Evolutionary conservation across 2,329 filamentous ascomycete species (phyloP), one percentile per base, ranked within the genome.

Genomic region (Colletotrichum endophyticum): DNA sequence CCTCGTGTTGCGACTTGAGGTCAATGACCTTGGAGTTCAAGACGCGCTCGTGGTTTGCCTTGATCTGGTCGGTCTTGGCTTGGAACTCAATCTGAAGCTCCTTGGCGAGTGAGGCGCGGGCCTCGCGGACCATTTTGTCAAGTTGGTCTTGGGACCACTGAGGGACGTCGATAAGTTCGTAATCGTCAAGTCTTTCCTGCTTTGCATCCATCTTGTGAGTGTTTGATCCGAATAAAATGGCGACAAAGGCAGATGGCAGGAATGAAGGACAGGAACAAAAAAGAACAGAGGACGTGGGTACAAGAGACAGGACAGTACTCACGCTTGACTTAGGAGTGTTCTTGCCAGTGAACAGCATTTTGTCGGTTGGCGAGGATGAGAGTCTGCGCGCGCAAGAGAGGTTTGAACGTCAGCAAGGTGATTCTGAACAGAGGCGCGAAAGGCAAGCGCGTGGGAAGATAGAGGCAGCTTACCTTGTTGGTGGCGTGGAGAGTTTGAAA

Each of bases 51-150:
- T 30, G 28, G 9, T 2, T 9, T 8, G 39, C 39, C 19, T 6
- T 44, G 2, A 0, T n/a, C 39, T 44, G 0, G n/a, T 44, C 19
- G 1, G 39, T 0, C 39, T 44, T n/a, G 39, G 39, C 39, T 11
- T 44, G 39, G 1, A 44, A 44, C 8, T 44, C 0, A 0, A 0
- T 1, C 19, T 44, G 0, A n/a, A 44, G 39, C 39, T 44, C 19
- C 39, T 44, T 44, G 39, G 39, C 0, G 39, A 44, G 39, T 0
- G 39, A n/a, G 1, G 39, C 39, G 19, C 39, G 1, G 0, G 39
- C 8, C 0, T 44, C 19, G 0, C 9, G 0, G 5, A 44, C 0
- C 39, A 19, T 2, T 1, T 0, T 44, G 39, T 44, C 39, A 11
- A 44, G 39, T n/a, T 44, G 39, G 9, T 44, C 39, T 6, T 44